A percentile compares a stretch with the other conserved stretches of the same genome.
phyloP scores from a whole-genome alignment of 495 filamentous ascomycete species.

The Xylaria scruposa region DNA sequence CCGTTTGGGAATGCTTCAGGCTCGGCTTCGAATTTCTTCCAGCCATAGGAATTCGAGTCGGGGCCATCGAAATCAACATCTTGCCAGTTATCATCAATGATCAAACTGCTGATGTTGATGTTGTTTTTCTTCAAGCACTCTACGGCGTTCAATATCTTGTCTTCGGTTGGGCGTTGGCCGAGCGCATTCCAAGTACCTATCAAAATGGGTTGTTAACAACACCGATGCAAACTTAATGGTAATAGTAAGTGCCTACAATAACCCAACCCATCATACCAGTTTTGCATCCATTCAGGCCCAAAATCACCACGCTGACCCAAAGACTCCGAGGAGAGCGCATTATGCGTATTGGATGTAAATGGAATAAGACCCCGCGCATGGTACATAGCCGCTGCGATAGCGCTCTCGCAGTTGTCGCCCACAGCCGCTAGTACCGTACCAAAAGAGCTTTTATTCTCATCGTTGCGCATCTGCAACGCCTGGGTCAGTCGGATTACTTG shows the following conservation, averaged over 20 bases:
- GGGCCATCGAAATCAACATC: slow-evolving; percentile 62
- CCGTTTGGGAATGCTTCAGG: slow-evolving; percentile 79
- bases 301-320: slow-evolving; percentile 55
- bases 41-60: slow-evolving; percentile 59
- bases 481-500: slow-evolving; percentile 14
- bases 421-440: slow-evolving; percentile 74
- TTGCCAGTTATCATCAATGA: slow-evolving; percentile 99
- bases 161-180: slow-evolving; percentile 79
- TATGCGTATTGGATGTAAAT: slow-evolving; percentile 27
- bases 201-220: background rate
- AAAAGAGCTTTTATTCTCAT: slow-evolving; percentile 59
- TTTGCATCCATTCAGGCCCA: slow-evolving; percentile 76
- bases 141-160: slow-evolving; percentile 78
- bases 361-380: slow-evolving; percentile 75
- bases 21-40: slow-evolving; percentile 84
- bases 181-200: slow-evolving; percentile 91
- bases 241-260: slow-evolving; percentile 57
- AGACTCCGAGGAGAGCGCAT: slow-evolving; percentile 45
- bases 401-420: slow-evolving; percentile 76
- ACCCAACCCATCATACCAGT: slow-evolving; percentile 86
- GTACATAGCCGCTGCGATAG: slow-evolving; percentile 83
- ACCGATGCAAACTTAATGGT: background rate
- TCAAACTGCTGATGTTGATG: slow-evolving; percentile 80
- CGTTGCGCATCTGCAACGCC: slow-evolving; percentile 61
- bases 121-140: slow-evolving; percentile 71